phyloP scores from a whole-genome alignment of 2,329 filamentous ascomycete species.

The Elsinoe fawcettii region DNA sequence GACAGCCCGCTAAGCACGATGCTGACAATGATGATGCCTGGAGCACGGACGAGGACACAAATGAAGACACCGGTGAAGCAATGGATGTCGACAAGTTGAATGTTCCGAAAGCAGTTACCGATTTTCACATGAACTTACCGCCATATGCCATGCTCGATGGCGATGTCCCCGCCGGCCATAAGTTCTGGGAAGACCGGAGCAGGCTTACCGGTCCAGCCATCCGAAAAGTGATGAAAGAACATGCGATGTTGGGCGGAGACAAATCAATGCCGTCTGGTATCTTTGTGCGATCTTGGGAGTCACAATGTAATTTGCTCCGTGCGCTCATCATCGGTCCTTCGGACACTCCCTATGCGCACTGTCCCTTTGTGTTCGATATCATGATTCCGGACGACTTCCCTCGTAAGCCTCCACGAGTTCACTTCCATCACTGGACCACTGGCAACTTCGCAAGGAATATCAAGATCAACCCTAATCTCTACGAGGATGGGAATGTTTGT shows the following conservation, averaged over 20 bases:
- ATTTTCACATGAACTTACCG: not conserved
- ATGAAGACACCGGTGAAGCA: not conserved
- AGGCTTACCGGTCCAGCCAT: slow-evolving; percentile 25
- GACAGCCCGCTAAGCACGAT: not conserved
- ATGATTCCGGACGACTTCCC: slow-evolving; percentile 46
- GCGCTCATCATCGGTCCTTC: slow-evolving; percentile 51
- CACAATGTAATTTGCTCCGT: slow-evolving; percentile 50
- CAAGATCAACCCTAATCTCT: slow-evolving; percentile 55
- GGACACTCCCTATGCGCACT: slow-evolving; percentile 54
- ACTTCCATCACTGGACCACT: slow-evolving; percentile 47
- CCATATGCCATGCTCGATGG: slow-evolving; percentile 33
- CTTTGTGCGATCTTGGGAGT: slow-evolving; percentile 53
- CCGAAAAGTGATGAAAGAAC: slow-evolving; percentile 51
- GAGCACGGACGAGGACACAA: slow-evolving; percentile 18
- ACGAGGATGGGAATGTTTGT: slow-evolving; percentile 56
- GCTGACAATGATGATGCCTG: slow-evolving; percentile 16
- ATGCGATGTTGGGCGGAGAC: slow-evolving; percentile 45
- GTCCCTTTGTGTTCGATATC: slow-evolving; percentile 55
- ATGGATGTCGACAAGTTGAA: not conserved
- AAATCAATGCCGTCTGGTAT: slow-evolving; percentile 44
- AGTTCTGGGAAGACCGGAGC: slow-evolving; percentile 26
- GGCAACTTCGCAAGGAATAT: slow-evolving; percentile 41
- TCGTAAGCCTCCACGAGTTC: slow-evolving; percentile 44
- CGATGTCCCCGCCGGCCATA: slow-evolving; percentile 37
- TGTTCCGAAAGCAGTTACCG: not conserved